Conservation (phyloP, 495 filamentous ascomycete species). For the Xylaria scruposa region DNA sequence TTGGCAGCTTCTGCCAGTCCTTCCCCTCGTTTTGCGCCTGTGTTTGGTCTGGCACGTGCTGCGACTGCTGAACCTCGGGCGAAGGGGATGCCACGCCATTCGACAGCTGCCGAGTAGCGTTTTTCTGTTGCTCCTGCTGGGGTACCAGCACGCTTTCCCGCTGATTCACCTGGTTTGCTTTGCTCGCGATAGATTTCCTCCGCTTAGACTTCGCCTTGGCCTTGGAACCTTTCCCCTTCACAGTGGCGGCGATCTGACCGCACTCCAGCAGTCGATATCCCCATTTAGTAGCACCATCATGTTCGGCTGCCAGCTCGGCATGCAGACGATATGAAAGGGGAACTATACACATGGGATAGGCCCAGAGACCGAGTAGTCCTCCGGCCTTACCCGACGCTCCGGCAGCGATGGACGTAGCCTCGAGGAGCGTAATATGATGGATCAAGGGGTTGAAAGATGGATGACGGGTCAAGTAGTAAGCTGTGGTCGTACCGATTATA, state of each 20-base stretch:
- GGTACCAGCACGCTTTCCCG: conserved; percentile 23
- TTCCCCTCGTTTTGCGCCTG: conserved; percentile 32
- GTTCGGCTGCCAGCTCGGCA: conserved; percentile 81
- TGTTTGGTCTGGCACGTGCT: background rate
- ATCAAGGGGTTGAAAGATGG: conserved; percentile 76
- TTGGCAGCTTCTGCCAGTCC: conserved; percentile 69
- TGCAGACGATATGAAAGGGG: conserved; percentile 87
- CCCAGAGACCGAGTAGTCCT: conserved; percentile 89
- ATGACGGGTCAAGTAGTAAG: conserved; percentile 92
- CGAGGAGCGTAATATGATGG: conserved; percentile 85
- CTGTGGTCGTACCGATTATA: conserved; percentile 92
- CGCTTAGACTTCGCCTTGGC: conserved; percentile 31
- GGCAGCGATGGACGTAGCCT: conserved; percentile 86
- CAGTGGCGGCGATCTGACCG: conserved; percentile 72
- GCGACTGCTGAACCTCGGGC: background rate
- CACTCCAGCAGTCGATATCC: conserved; percentile 83
- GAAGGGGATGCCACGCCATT: background rate
- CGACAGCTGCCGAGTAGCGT: background rate
- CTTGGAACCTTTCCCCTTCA: conserved; percentile 45
- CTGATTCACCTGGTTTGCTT: conserved; percentile 38
- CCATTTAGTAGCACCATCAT: conserved; percentile 82
- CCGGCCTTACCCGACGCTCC: conserved; percentile 96
- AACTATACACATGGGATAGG: conserved; percentile 85
- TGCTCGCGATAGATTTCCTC: conserved; percentile 36
- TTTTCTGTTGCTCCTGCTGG: conserved; percentile 29